Percentiles rank a stretch among this genome's conserved stretches.
These are phyloP conservation scores for Paecilomyces variotii DNA, from an alignment of 2,329 filamentous ascomycete genomes.

Conservation along the genomic window DNA sequence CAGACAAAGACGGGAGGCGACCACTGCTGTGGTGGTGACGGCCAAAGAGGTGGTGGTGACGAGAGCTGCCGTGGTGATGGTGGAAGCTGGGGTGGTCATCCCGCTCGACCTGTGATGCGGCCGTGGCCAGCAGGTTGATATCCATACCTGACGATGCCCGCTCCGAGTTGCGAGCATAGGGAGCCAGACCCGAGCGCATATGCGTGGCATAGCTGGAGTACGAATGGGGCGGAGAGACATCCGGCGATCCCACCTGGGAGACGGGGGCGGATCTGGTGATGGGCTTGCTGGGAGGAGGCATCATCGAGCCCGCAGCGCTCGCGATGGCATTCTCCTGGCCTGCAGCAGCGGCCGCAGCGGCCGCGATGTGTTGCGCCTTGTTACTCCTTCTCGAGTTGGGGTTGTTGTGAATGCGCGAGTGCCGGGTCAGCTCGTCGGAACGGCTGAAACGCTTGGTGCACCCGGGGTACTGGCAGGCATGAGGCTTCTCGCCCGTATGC, in stretches of 20 bases:
- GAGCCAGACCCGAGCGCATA: slow-evolving; percentile 49
- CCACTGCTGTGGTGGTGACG: slow-evolving; percentile 39
- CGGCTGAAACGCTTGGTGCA: slow-evolving; percentile 97
- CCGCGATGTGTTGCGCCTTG: slow-evolving; percentile 63
- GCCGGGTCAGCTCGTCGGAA: slow-evolving; percentile 90
- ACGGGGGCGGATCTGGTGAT: slow-evolving; percentile 82
- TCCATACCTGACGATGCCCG: slow-evolving; percentile 46
- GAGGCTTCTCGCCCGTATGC: slow-evolving; percentile 96
- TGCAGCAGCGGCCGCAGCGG: slow-evolving; percentile 47
- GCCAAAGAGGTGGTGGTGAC: slow-evolving; percentile 39
- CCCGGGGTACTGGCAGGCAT: slow-evolving; percentile 88
- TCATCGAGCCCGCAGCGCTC: slow-evolving; percentile 54
- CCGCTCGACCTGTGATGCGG: slow-evolving; percentile 59
- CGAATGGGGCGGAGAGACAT: slow-evolving; percentile 89
- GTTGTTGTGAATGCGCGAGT: slow-evolving; percentile 98
- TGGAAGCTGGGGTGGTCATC: slow-evolving; percentile 43
- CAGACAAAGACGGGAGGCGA: slow-evolving; percentile 66
- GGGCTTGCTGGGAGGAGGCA: slow-evolving; percentile 69
- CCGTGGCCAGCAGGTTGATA: slow-evolving; percentile 62
- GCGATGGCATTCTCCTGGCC: slow-evolving; percentile 42
- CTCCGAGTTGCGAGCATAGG: slow-evolving; percentile 45
- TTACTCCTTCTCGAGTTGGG: slow-evolving; percentile 91
- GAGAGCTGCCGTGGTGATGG: slow-evolving; percentile 32
- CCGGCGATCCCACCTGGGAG: slow-evolving; percentile 83
- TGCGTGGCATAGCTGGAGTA: slow-evolving; percentile 58